Conservation (phyloP, 352 stramenopile species). For the Phytophthora rubi region DNA sequence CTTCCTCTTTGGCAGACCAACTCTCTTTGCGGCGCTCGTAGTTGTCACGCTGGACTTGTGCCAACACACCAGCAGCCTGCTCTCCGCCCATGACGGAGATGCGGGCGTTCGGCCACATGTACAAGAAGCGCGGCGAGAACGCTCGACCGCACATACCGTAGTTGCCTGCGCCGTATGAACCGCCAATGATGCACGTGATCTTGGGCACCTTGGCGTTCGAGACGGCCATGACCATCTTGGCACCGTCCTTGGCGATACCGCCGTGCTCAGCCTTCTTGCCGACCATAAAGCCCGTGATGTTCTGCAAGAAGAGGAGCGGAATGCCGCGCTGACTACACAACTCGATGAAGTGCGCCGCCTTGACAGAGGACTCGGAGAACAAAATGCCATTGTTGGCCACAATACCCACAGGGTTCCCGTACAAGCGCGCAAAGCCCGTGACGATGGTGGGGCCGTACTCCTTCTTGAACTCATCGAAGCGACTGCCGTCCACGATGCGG, state of each 20-base stretch:
- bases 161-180: conserved; percentile 96
- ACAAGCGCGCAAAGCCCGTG: conserved; percentile 96
- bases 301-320: conserved; percentile 98
- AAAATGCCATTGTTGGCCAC: conserved; percentile 99
- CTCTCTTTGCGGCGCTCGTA: conserved; percentile 69
- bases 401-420: conserved; percentile 96
- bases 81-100: conserved; percentile 98
- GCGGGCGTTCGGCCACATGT: conserved; percentile 97
- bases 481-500: conserved; percentile 95
- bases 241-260: conserved; percentile 97
- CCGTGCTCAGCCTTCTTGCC: conserved; percentile 97
- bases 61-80: conserved; percentile 96
- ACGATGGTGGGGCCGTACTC: conserved; percentile 97
- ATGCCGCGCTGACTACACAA: conserved; percentile 96
- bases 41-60: conserved; percentile 95
- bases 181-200: conserved; percentile 97
- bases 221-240: conserved; percentile 96
- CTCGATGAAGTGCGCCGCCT: conserved; percentile 98
- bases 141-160: conserved; percentile 98
- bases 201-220: conserved; percentile 96
- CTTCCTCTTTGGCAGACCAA: conserved; percentile 85
- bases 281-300: conserved; percentile 99
- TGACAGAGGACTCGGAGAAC: conserved; percentile 92
- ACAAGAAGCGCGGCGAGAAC: conserved; percentile 97
- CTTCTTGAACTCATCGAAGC: conserved; percentile 98